phyloP scores from a whole-genome alignment of 1,139 yeast genomes.

The Suhomyces bolitotheri region DNA sequence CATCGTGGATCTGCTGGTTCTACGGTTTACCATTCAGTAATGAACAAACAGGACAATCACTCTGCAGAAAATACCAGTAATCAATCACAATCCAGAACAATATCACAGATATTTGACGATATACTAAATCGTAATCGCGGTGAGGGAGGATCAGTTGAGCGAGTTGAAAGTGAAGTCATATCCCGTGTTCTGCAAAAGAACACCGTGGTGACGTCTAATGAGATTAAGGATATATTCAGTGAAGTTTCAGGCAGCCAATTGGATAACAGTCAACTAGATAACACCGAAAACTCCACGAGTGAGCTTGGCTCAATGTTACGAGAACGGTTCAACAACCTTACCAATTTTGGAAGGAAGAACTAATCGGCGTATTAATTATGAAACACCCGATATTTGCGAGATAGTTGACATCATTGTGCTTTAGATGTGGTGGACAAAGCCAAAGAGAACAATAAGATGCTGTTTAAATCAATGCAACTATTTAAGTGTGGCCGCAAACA shows the following conservation, averaged over 20 bases:
- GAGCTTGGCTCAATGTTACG: slow-evolving; percentile 35
- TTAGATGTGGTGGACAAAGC: too few species aligned
- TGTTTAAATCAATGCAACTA: too few species aligned
- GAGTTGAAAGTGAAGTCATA: too few species aligned
- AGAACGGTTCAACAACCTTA: slow-evolving; percentile 30
- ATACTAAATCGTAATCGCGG: slow-evolving; percentile 6
- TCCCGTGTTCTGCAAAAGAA: background rate
- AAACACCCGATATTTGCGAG: background rate
- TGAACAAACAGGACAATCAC: slow-evolving; percentile 12
- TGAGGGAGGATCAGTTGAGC: background rate
- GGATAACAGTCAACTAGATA: slow-evolving; percentile 18
- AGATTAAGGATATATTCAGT: slow-evolving; percentile 17
- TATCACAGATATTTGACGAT: slow-evolving; percentile 37
- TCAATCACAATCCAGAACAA: slow-evolving; percentile 28
- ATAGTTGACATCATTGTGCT: background rate
- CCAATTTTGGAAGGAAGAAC: slow-evolving; percentile 13
- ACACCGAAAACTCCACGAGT: slow-evolving; percentile 29
- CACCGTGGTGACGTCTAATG: slow-evolving; percentile 1
- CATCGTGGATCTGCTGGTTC: slow-evolving; percentile 26
- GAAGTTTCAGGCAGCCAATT: slow-evolving; percentile 16
- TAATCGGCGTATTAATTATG: background rate
- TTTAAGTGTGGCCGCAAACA: too few species aligned
- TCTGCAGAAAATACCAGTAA: slow-evolving; percentile 23
- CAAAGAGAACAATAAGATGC: too few species aligned
- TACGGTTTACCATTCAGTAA: slow-evolving; percentile 33